Evolutionary conservation across 108 stramenopile species (phyloP).

Genomic region (Nitzschia sp.): DNA sequence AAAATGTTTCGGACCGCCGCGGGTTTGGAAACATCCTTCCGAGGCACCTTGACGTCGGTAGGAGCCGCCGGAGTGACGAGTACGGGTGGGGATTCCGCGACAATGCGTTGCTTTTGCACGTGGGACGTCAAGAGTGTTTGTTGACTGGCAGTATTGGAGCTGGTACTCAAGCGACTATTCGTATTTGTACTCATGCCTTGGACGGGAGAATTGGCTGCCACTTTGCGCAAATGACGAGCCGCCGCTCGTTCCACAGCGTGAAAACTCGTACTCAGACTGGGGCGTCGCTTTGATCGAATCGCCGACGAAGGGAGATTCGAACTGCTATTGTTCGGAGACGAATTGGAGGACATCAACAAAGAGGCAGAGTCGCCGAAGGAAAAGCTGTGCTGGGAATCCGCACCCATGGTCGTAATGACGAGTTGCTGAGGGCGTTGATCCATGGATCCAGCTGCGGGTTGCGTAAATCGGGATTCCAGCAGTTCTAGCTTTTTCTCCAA

Average conservation of each 20-base stretch:
- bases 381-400: slow-evolving; percentile 6
- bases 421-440: slow-evolving; percentile 4
- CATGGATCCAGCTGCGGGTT: slow-evolving; percentile 15
- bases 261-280: slow-evolving; percentile 21
- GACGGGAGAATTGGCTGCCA: slow-evolving; percentile 30
- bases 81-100: slow-evolving; percentile 39
- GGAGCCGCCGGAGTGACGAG: slow-evolving; percentile 17
- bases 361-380: slow-evolving; percentile 12
- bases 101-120: slow-evolving; percentile 23
- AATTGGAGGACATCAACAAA: slow-evolving; percentile 24
- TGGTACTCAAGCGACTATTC: neutral
- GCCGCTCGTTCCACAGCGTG: slow-evolving; percentile 39
- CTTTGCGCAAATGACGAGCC: slow-evolving; percentile 48
- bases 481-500: slow-evolving; percentile 54
- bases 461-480: slow-evolving; percentile 55
- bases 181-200: neutral
- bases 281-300: slow-evolving; percentile 32
- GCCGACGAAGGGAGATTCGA: slow-evolving; percentile 15
- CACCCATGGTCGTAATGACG: neutral
- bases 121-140: slow-evolving; percentile 8
- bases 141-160: slow-evolving; percentile 5
- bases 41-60: neutral
- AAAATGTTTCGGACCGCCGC: slow-evolving; percentile 15
- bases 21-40: slow-evolving; percentile 7
- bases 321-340: neutral